Base-by-base conservation (phyloP, 2,329 filamentous ascomycete genomes). In the Scytalidium sp. region DNA sequence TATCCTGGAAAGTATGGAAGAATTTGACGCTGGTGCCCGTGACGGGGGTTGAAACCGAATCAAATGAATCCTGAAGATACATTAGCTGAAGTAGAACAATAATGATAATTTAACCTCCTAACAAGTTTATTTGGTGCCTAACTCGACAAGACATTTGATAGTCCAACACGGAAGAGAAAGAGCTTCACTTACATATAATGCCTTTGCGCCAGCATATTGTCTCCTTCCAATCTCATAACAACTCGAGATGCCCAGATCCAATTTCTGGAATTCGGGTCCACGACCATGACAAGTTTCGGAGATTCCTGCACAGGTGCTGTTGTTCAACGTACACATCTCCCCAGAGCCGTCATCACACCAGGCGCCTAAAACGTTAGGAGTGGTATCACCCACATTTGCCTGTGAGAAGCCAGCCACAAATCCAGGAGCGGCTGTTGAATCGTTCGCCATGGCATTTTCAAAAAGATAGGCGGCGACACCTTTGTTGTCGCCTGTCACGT, bases 381-480 rank as follows among this genome's bases (percentile, higher is more conserved):
- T 88, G 0, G 90, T 96, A 62, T 97, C 93, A 27, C 90, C 93
- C 8, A 96, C 90, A 56, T 87, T 96, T 10, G 91, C 83, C 66
- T 97, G 93, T 2, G 90, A 94, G 67, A 97, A 97, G 10, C 90
- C 92, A 6, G 91, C 91, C 1, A 97, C 88, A 58, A 96, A 96
- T 10, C 78, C 80, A 2, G 81, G 72, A 0, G 80, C 78, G n/a
- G 84, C 83, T 13, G 71, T 75, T 1, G 72, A 60, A 29, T 81
- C 75, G n/a, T 66, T 71, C 3, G 71, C 63, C 49, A 86, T 76
- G 41, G 80, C 83, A 57, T 86, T 78, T 64, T 97, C 93, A 48
- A 96, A 85, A 10, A 96, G 74, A 63, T 88, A 88, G 0, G 90
- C 87, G 1, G 91, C 90, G 3, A 96, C 88, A 9, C 92, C 93